Evolutionary conservation across 371 early-diverging fungal species (phyloP).

Genomic region (Apophysomyces trapeziformis): DNA sequence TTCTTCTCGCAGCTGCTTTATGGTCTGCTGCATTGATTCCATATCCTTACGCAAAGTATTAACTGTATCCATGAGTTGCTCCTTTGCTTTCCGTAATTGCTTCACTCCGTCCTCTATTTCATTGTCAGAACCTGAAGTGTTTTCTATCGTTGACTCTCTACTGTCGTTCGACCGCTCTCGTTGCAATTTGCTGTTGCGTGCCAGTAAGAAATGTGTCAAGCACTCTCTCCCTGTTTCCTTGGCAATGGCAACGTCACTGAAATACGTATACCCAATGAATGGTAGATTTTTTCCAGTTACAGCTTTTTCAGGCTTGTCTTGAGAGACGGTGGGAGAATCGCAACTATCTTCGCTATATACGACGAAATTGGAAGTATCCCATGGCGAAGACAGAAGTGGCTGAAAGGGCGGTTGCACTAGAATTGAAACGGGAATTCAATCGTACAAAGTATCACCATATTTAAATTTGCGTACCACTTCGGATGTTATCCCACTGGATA

Average conservation of each 20-base stretch:
- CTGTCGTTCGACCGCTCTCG: neutral
- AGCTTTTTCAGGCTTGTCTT: conserved; percentile 36
- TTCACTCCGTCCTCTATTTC: neutral
- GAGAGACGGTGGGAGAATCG: conserved; percentile 31
- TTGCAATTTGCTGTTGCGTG: neutral
- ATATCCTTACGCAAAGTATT: neutral
- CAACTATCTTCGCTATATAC: conserved; percentile 67
- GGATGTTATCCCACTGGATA: conserved; percentile 74
- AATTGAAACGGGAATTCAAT: neutral
- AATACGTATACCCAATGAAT: conserved; percentile 86
- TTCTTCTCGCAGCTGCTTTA: neutral
- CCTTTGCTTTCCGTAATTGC: neutral
- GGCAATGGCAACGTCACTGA: neutral
- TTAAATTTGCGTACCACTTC: conserved; percentile 38
- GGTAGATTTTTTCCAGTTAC: conserved; percentile 72
- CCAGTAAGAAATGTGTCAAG: neutral
- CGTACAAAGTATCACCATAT: neutral
- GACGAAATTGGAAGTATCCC: conserved; percentile 88
- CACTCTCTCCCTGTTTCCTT: neutral
- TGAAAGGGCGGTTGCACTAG: conserved; percentile 80
- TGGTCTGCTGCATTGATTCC: conserved; percentile 3
- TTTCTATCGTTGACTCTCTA: neutral
- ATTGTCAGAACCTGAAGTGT: neutral
- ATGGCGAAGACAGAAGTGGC: conserved; percentile 78
- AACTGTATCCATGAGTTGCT: neutral